Evolutionary conservation across 495 filamentous ascomycete genomes (phyloP), one percentile per base, ranked within the genome.

Genomic region (Penicillium tannophilum): DNA sequence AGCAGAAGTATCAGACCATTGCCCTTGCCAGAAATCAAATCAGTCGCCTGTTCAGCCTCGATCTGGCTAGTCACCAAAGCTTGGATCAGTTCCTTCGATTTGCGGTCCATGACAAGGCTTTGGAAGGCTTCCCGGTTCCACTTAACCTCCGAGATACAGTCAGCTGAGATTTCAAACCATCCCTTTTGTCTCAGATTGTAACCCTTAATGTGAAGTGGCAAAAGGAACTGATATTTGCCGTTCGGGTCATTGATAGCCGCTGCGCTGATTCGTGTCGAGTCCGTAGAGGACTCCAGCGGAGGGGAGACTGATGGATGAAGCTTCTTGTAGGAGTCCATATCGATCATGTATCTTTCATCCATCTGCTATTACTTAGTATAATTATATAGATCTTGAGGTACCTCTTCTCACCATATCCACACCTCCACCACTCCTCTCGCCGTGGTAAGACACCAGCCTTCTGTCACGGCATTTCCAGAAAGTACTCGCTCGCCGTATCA

Each of bases 51-150:
- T 17, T 72, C 65, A 9, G 58, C 35, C 20, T 53, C 55, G 12
- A 63, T 20, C 12, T 70, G 58, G 7, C 56, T 57, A 11, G 76
- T 72, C 44, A 84, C 78, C 11, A 87, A 76, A 6, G 82, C 75
- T 52, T 77, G 70, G 46, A 86, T 76, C 8, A 85, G 65, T 39
- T 82, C 71, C 65, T 85, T 87, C 47, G 81, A 76, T 45, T 78
- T 70, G 0, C 66, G 47, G 0, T 81, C 75, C 2, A 88, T 65
- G 2, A 84, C 78, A 0, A 88, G 73, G 9, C 69, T 69, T 33
- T 80, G 72, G 62, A 86, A 86, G 8, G 79, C 81, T 4, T 75
- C 66, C 23, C 67, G 64, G 55, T 84, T 81, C 77, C 80, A 86
- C 1, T 55, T 54, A 8, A 84, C 73, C 58, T 75, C 62, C 44